A percentile compares a stretch with the other conserved stretches of the same genome.
Evolutionary conservation across 176 grass and related monocot genomes (phyloP).

Genomic region (Avena eriantha): DNA sequence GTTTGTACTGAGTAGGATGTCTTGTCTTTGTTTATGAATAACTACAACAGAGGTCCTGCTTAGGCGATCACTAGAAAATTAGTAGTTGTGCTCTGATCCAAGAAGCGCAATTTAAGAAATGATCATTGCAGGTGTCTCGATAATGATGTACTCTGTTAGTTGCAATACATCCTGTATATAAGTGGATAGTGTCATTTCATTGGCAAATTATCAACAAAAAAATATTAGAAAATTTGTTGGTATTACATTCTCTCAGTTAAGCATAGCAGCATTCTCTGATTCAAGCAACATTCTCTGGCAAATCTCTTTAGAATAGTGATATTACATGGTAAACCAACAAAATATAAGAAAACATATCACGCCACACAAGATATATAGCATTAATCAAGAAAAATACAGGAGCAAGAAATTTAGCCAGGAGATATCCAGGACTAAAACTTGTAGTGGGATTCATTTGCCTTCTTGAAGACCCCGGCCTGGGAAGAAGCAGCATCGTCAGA

Average conservation of each 20-base stretch:
- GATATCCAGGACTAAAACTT: constrained; percentile 36
- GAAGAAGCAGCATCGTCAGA: constrained; percentile 61
- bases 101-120: background rate
- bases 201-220: background rate
- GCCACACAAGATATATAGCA: background rate
- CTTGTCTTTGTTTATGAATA: background rate
- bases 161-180: background rate
- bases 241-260: too few relatives aligned
- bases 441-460: constrained; percentile 69
- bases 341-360: constrained; percentile 36
- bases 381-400: constrained; percentile 29
- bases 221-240: too few relatives aligned
- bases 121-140: background rate
- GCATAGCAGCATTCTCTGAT: background rate
- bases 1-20: background rate
- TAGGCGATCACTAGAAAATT: background rate
- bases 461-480: constrained; percentile 77
- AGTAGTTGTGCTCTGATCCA: background rate
- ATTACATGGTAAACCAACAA: constrained; percentile 31
- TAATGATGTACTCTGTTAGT: background rate
- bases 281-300: constrained; percentile 6
- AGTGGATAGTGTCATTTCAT: background rate
- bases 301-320: background rate
- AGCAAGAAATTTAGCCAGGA: constrained; percentile 41
- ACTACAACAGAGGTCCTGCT: background rate